Base-by-base conservation (phyloP, 2,329 filamentous ascomycete species). In the Calonectria hongkongensis region DNA sequence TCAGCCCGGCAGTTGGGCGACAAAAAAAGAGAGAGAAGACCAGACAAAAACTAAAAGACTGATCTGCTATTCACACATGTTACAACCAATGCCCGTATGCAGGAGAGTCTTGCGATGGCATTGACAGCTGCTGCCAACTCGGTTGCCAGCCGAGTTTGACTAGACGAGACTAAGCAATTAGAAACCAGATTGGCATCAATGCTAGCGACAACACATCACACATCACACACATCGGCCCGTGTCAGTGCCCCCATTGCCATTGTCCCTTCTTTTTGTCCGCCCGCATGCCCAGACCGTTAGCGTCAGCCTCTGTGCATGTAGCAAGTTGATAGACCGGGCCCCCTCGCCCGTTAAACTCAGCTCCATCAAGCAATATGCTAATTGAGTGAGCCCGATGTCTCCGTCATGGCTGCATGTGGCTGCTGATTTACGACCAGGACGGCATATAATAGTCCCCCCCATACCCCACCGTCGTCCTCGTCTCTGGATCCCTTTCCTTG, bases 341-440 rank as follows among this genome's bases (percentile, higher is more conserved):
- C 54, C 54, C 54, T 60, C 36, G 33, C 54, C 54, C 54, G 41
- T 60, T 28, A 60, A 60, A 28, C 54, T 60, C 50, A 36, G 10
- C 33, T 36, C 33, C 33, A 36, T 36, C 10, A 25, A 25, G 21
- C 45, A 48, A 48, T 48, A 13, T 48, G 36, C 54, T 16, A 33
- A 60, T 41, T 41, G 54, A 41, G 54, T 43, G n/a, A 41, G 33
- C 9, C 48, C 27, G 48, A 30, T 51, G 25, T 9, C 9, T 21
- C 51, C 33, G 51, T 56, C 30, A 56, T 36, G 51, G 51, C 51
- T 56, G n/a, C 10, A 39, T 7, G 51, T 58, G 51, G 51, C 33
- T 36, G 33, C 12, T 36, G 33, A 3, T 36, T 36, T 36, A 36
- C 30, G 28, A 33, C 51, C 4, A n/a, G 9, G 10, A 7, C n/a